These are phyloP conservation scores for Arthrobotrys megalospora DNA, from an alignment of 2,329 filamentous ascomycete species.

Conservation along the genomic window DNA sequence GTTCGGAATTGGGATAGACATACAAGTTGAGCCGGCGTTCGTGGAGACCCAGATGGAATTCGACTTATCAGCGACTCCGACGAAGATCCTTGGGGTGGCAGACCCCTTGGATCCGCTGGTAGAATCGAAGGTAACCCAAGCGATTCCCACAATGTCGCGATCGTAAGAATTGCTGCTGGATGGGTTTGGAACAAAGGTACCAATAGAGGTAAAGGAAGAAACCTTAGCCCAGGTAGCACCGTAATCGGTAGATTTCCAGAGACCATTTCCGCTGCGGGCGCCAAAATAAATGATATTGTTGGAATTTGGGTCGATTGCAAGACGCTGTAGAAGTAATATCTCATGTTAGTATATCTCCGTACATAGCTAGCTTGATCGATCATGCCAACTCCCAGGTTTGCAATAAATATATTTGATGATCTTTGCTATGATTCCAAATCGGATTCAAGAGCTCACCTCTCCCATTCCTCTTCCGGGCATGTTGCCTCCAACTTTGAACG, in stretches of 20 bases:
- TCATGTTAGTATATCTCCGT: background rate
- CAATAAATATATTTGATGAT: background rate
- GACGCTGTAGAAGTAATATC: conserved; percentile 65
- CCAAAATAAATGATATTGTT: conserved; percentile 74
- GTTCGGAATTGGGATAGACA: conserved; percentile 7
- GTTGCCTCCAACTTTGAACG: conserved; percentile 76
- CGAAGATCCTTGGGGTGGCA: conserved; percentile 73
- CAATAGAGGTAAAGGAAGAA: conserved; percentile 71
- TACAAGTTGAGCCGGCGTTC: conserved; percentile 72
- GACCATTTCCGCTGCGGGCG: conserved; percentile 73
- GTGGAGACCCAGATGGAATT: conserved; percentile 73
- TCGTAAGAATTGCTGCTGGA: conserved; percentile 69
- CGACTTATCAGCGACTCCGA: conserved; percentile 71
- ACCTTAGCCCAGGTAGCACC: conserved; percentile 73
- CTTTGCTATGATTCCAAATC: background rate
- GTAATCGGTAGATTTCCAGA: conserved; percentile 74
- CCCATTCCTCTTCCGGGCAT: conserved; percentile 76
- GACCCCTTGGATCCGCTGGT: conserved; percentile 70
- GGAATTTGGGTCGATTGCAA: conserved; percentile 74
- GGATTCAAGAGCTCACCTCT: conserved; percentile 63
- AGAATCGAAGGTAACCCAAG: conserved; percentile 73
- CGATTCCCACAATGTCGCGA: conserved; percentile 70
- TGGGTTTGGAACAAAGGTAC: conserved; percentile 71
- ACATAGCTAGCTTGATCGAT: too few relatives aligned
- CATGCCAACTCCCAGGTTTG: too few relatives aligned